A percentile compares a stretch with the other conserved stretches of the same genome.
These are phyloP conservation scores for Suhomyces emberorum DNA, from an alignment of 805 yeast genomes.

Conservation along the genomic window DNA sequence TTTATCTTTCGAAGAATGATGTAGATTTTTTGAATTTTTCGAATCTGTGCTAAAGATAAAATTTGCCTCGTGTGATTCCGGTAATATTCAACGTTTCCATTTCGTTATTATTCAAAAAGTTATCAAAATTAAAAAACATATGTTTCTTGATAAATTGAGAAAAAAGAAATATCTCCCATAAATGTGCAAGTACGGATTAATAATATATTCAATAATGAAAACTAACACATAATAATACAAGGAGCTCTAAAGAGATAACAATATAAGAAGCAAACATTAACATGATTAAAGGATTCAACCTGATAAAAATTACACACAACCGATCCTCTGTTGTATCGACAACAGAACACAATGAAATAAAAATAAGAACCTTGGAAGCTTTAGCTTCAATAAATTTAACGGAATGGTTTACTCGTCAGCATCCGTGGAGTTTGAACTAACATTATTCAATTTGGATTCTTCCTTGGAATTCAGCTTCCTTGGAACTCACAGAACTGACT, in stretches of 20 bases:
- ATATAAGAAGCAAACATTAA: background rate
- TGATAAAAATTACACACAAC: background rate
- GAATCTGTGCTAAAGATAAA: too few relatives aligned
- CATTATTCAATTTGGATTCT: conserved; percentile 1
- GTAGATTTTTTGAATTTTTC: too few relatives aligned
- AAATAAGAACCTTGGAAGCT: too few relatives aligned
- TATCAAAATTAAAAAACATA: too few relatives aligned
- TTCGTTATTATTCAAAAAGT: too few relatives aligned
- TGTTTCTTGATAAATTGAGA: too few relatives aligned
- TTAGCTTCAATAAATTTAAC: too few relatives aligned
- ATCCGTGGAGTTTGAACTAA: conserved; percentile 10
- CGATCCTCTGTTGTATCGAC: background rate
- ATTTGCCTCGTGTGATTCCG: too few relatives aligned
- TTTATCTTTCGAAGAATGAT: too few relatives aligned
- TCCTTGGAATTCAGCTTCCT: too few relatives aligned
- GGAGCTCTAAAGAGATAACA: background rate
- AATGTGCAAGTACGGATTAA: conserved; percentile 75
- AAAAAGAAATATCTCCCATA: too few relatives aligned
- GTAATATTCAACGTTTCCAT: too few relatives aligned
- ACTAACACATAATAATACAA: conserved; percentile 3
- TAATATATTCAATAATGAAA: conserved; percentile 1
- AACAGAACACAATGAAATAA: background rate
- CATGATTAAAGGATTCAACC: background rate
- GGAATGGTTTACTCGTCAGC: conserved; percentile 9
- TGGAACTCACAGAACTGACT: conserved; percentile 3